Base-by-base conservation (phyloP, 225 moss, liverwort and hornwort species). In the Bryum argenteum region DNA sequence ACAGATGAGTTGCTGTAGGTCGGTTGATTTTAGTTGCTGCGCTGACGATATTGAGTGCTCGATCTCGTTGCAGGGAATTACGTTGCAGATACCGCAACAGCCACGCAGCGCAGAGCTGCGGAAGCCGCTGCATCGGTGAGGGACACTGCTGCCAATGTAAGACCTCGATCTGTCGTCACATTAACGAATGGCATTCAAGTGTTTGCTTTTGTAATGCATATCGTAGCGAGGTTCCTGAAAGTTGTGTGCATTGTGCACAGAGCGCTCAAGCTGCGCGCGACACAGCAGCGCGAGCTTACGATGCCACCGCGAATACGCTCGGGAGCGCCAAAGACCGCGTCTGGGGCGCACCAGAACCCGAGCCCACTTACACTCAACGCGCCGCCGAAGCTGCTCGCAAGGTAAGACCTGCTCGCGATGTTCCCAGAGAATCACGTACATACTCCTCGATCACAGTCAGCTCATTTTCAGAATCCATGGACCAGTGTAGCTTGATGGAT, bases 321-420 rank as follows among this genome's bases (percentile, higher is more conserved):
- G 83, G 75, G 9, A 70, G 22, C 39, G 57, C 66, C 0, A 80
- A 45, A 55, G 72, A 81, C n/a, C 58, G 20, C 61, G 62, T 83
- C 1, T 72, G 50, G 69, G 83, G 78, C 0, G 22, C 54, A 12
- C 65, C 75, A 10, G 78, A 73, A 18, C 68, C 82, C 1, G 82
- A 82, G 37, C 58, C 75, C 1, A 75, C 78, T 12, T 63, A 71
- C 48, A 26, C 82, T 8, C 86, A 78, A 69, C 83, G 83, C 42
- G 83, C 73, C 1, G 69, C 69, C 40, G 83, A 87, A 1, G 59
- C 70, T 10, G 86, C 85, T 52, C 62, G 73, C 24, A 13, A 58
- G 79, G 84, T 84, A 78, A 9, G 48, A n/a, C n/a, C n/a, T n/a
- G 3, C 13, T 10, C 26, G 8, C 0, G 8, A 48, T 16, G 14